Evolutionary conservation across 768 basidiomycete species (phyloP).

Genomic region (Phaffia tasmanica): DNA sequence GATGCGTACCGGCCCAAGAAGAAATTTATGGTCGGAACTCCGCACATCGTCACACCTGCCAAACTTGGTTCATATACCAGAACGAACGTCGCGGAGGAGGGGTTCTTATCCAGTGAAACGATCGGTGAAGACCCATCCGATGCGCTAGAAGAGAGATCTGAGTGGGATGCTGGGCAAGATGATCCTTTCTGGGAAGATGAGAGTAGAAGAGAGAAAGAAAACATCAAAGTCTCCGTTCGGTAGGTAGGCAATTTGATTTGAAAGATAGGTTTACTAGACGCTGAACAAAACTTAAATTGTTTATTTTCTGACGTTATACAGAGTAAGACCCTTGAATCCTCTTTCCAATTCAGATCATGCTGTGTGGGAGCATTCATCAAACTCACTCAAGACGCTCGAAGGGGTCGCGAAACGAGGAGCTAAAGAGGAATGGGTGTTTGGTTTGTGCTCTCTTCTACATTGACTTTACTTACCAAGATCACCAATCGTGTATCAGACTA

Average conservation of each 20-base stretch:
- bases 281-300: neutral
- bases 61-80: neutral
- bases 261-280: neutral
- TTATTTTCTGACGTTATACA: neutral
- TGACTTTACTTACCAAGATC: neutral
- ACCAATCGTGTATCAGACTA: neutral
- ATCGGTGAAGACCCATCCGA: neutral
- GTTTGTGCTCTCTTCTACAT: neutral
- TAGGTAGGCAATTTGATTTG: neutral
- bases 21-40: neutral
- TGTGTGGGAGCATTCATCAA: constrained; percentile 21
- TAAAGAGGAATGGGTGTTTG: constrained; percentile 26
- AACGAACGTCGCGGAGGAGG: neutral
- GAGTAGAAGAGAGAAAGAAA: constrained; percentile 14
- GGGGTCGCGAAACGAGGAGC: constrained; percentile 12
- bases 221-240: constrained; percentile 21
- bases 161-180: constrained; percentile 1
- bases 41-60: constrained; percentile 10
- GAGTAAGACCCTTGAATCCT: constrained; percentile 26
- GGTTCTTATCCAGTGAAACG: neutral
- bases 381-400: constrained; percentile 22
- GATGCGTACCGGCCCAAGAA: constrained; percentile 1
- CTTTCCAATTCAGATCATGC: constrained; percentile 12
- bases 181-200: constrained; percentile 11
- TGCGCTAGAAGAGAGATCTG: neutral